Percentiles rank a stretch among this genome's conserved stretches.
Evolutionary conservation across 140 eudicot species (phyloP).

Genomic region (Cichorium intybus): DNA sequence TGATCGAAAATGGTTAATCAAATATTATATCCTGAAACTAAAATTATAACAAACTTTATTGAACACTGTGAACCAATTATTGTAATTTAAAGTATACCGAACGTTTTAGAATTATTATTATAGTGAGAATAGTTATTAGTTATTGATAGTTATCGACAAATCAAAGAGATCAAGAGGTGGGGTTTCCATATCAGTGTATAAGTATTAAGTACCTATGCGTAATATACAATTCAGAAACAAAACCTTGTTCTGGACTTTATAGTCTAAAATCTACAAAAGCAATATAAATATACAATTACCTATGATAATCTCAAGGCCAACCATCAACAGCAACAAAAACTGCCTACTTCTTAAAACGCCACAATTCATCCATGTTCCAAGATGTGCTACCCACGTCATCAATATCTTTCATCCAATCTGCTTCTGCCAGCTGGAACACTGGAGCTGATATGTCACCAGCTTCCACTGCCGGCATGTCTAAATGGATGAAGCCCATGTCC

Average conservation of each 20-base stretch:
- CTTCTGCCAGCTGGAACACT: constrained; percentile 34
- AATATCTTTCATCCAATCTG: constrained; percentile 33
- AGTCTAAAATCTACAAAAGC: constrained; percentile 6
- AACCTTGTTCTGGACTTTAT: neutral
- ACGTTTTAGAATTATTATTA: neutral
- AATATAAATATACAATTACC: neutral
- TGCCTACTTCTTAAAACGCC: constrained; percentile 43
- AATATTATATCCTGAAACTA: too few species aligned
- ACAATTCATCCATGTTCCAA: constrained; percentile 47
- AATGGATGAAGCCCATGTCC: constrained; percentile 31
- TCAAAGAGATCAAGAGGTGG: neutral
- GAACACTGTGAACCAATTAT: too few species aligned
- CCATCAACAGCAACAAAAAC: neutral
- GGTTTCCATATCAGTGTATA: constrained; percentile 3
- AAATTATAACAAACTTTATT: too few species aligned
- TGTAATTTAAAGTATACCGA: too few species aligned
- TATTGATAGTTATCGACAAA: neutral
- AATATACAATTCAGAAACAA: constrained; percentile 19
- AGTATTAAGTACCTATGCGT: constrained; percentile 7
- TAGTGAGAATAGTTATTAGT: neutral
- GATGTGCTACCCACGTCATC: constrained; percentile 33
- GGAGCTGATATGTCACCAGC: constrained; percentile 22
- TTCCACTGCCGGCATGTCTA: constrained; percentile 26
- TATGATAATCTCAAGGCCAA: constrained; percentile 6
- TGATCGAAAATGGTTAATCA: too few species aligned